Percentiles rank a stretch among this genome's conserved stretches.
These are phyloP conservation scores for Coemansia sp. DNA, from an alignment of 192 early-diverging fungal genomes.

Conservation along the genomic window DNA sequence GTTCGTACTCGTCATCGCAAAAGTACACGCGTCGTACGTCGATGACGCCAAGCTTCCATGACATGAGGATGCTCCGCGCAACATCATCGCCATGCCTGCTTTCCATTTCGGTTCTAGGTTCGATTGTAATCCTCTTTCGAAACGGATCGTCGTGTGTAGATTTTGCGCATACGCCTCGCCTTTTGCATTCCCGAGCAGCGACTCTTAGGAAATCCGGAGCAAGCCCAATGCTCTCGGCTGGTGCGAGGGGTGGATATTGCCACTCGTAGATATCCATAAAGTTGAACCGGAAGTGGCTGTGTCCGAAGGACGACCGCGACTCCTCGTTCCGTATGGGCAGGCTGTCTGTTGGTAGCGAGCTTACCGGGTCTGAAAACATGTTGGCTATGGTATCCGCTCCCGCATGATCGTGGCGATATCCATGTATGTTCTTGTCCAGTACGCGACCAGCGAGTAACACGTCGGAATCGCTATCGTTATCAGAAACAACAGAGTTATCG, in stretches of 20 bases:
- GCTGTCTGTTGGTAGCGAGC: not conserved
- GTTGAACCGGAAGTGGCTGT: constrained; percentile 30
- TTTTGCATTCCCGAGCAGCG: constrained; percentile 43
- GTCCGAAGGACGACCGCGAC: not conserved
- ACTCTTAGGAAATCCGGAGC: constrained; percentile 41
- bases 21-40: constrained; percentile 50
- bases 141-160: constrained; percentile 26
- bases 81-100: constrained; percentile 20
- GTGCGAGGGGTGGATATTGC: constrained; percentile 37
- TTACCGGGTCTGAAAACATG: constrained; percentile 20
- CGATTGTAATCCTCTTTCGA: constrained; percentile 32
- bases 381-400: constrained; percentile 3
- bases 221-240: constrained; percentile 8
- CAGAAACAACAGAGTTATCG: not conserved
- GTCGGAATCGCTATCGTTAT: not conserved
- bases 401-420: not conserved
- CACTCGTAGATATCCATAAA: constrained; percentile 49
- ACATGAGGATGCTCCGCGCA: constrained; percentile 32
- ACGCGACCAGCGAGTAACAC: not conserved
- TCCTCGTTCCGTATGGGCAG: not conserved
- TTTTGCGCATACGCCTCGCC: constrained; percentile 24
- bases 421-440: not conserved
- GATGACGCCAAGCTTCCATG: constrained; percentile 45
- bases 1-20: constrained; percentile 22
- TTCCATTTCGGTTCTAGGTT: constrained; percentile 14